Base-by-base conservation (phyloP, 2,329 filamentous ascomycete genomes). In the Microsporum canis region DNA sequence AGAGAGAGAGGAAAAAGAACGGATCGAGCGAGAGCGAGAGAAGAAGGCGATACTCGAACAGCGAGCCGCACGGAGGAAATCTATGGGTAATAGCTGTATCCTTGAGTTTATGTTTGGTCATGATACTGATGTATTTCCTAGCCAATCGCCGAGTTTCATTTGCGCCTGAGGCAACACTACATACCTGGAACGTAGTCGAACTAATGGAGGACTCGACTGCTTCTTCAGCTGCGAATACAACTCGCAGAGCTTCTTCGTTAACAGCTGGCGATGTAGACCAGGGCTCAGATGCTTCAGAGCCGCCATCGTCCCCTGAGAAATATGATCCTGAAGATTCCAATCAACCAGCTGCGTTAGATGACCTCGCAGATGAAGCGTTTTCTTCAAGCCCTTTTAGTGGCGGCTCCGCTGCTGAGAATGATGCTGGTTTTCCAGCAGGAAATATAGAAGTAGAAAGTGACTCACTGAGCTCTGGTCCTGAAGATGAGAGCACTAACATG, bases 111-210 rank as follows among this genome's bases (percentile, higher is more conserved):
- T 27, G 7, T 12, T 45, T 39, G 27, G 12, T 27, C 8, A 33
- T 36, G 17, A 8, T 60, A 39, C 60, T 57, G 62, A 60, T 12
- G 34, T 60, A 53, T 39, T 60, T 59, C 39, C 45, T 63, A 82
- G 83, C 92, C 56, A 95, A 94, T 72, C 85, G 94, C 69, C 85
- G 94, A 70, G 94, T 99, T 38, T 97, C 92, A 0, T 99, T 99
- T 74, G 94, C 94, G 3, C 94, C 94, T 0, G 94, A 99, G 75
- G 94, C 94, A 10, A 99, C 94, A 2, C 80, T 99, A 39, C 94
- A 99, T 72, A 99, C 94, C 0, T 97, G 95, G 81, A 91, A 97
- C 70, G 91, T 94, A 61, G 84, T 96, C 51, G 92, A 97, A 70
- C 88, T 91, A 64, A 82, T 85, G 71, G 90, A 91, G 69, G 91